Evolutionary conservation across 2,329 filamentous ascomycete species (phyloP), one percentile per base, ranked within the genome.

Genomic region (Aspergillaceae sp.): DNA sequence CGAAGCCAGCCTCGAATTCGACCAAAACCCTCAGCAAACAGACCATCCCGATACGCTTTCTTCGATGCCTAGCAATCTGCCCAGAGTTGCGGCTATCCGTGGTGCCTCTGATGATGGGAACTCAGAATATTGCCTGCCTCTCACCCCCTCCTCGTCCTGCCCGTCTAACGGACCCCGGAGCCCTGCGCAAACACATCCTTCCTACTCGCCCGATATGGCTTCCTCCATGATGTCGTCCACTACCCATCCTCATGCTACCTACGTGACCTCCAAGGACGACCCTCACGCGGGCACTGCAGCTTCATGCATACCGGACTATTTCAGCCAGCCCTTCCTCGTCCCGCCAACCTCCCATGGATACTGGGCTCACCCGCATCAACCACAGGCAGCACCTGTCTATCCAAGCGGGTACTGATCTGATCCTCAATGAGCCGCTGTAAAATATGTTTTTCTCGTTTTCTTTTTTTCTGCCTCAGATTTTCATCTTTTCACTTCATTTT

Each of bases 1-100:
- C 27, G 59, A 60, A 3, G 49, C 52, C 5, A 50, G 46, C 7
- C 41, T 56, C 6, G 53, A 50, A n/a, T 40, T 43, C n/a, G 46
- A 53, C 33, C 28, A 49, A n/a, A 50, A 49, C 9, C 44, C 47
- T 9, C n/a, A 44, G 29, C 28, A 27, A 9, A 41, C 40, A 11
- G 28, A 41, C 6, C 40, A 41, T 7, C n/a, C 11, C n/a, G 36
- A 38, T 7, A 4, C 36, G 4, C 19, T 38, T 26, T 38, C 36
- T 3, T 38, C 36, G 8, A 28, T 38, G 4, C 36, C 36, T 1
- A 38, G n/a, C 36, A 19, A n/a, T 4, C 36, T 38, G 19, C 36
- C 19, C 11, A 38, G 8, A 19, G 36, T 38, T 26, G 7, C 36
- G 26, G 37, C 44, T 30, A 43, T 50, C 2, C 33, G 38, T 3